These are phyloP conservation scores for Pleurotus giganteus DNA, from an alignment of 768 basidiomycete genomes.

Conservation along the genomic window DNA sequence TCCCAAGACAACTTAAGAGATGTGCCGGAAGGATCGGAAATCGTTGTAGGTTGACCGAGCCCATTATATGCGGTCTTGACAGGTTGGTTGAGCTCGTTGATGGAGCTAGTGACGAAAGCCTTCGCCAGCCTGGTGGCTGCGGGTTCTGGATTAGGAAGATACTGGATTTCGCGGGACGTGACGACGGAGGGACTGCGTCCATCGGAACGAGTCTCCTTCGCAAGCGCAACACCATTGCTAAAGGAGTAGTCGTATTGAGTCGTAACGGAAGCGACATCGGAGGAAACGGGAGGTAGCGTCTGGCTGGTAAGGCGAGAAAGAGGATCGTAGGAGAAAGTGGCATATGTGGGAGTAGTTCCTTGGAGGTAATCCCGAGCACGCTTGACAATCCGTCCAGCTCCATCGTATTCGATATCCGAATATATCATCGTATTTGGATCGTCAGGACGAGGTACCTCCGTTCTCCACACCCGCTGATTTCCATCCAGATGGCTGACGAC, in stretches of 20 bases:
- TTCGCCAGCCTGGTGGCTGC: slow-evolving; percentile 9
- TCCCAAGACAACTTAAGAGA: slow-evolving; percentile 10
- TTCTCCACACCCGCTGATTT: background rate
- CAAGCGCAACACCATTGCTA: background rate
- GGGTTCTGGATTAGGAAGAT: slow-evolving; percentile 13
- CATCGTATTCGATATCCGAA: slow-evolving; percentile 7
- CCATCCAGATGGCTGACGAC: background rate
- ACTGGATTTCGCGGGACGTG: background rate
- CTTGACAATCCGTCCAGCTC: background rate
- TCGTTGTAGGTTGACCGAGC: slow-evolving; percentile 4
- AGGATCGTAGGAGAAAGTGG: slow-evolving; percentile 10
- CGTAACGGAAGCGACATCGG: background rate
- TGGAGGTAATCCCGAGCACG: slow-evolving; percentile 4
- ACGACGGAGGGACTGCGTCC: background rate
- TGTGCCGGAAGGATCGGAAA: slow-evolving; percentile 8
- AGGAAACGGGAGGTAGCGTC: slow-evolving; percentile 7
- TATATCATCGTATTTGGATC: background rate
- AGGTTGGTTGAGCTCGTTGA: slow-evolving; percentile 9
- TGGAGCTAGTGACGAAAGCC: slow-evolving; percentile 9
- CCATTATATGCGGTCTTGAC: slow-evolving; percentile 12
- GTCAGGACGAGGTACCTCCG: slow-evolving; percentile 4
- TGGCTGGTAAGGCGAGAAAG: slow-evolving; percentile 10
- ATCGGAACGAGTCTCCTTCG: background rate
- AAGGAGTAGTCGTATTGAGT: background rate
- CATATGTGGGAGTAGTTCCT: slow-evolving; percentile 8